These are phyloP conservation scores for Acrocalymma vagum DNA, from an alignment of 2,329 filamentous ascomycete species.

Conservation along the genomic window DNA sequence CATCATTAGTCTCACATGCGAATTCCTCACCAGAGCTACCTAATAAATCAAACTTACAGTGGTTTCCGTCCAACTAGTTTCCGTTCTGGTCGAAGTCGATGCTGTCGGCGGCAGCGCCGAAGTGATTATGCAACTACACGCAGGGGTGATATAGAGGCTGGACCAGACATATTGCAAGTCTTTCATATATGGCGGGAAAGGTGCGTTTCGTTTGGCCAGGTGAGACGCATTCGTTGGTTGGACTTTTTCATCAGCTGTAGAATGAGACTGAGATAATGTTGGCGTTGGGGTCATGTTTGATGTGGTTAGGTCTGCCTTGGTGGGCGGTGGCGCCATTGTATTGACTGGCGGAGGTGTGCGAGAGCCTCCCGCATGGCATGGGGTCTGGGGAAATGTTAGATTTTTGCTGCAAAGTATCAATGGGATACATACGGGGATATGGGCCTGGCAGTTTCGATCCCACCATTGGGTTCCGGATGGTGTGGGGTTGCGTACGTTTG, in stretches of 20 bases:
- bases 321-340: not conserved
- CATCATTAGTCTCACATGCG: not conserved
- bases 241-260: too few species aligned
- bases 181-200: constrained; percentile 15
- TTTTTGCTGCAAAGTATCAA: not conserved
- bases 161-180: constrained; percentile 22
- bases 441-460: constrained; percentile 20
- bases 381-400: not conserved
- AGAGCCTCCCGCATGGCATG: not conserved
- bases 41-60: constrained; percentile 17
- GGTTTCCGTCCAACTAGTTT: constrained; percentile 15
- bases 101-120: constrained; percentile 14
- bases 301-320: not conserved
- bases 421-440: constrained; percentile 9
- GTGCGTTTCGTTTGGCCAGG: constrained; percentile 14
- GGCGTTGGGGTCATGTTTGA: not conserved
- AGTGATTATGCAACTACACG: constrained; percentile 23
- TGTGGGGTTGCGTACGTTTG: constrained; percentile 15
- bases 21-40: not conserved
- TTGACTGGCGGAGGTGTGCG: not conserved
- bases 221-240: too few species aligned
- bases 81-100: constrained; percentile 12
- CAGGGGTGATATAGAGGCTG: constrained; percentile 18
- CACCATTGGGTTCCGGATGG: constrained; percentile 21
- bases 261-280: constrained; percentile 4